Evolutionary conservation across 306 rosid genomes (phyloP).

Genomic region (Rosa lucieae): DNA sequence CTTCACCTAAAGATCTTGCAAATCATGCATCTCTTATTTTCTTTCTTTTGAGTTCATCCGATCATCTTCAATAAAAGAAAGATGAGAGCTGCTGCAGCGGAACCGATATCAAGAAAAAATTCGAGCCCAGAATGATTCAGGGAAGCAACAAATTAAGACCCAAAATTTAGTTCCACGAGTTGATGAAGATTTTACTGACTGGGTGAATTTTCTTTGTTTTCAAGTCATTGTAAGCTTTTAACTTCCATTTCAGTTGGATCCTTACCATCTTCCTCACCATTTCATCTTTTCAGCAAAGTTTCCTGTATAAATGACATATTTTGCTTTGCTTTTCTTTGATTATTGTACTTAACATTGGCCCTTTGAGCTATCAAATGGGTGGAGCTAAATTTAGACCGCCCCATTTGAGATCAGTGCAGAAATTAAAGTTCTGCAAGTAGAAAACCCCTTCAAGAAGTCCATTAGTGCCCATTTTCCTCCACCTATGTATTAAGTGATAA

Average conservation of each 20-base stretch:
- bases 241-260: background rate
- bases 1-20: slow-evolving; percentile 3
- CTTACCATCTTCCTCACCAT: background rate
- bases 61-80: background rate
- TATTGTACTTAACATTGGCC: background rate
- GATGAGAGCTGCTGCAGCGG: background rate
- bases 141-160: background rate
- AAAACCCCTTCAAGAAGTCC: background rate
- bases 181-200: background rate
- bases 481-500: background rate
- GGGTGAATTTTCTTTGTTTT: background rate
- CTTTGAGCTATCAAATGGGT: background rate
- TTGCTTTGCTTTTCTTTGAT: background rate
- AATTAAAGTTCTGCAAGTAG: background rate
- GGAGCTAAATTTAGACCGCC: background rate
- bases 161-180: background rate
- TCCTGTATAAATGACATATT: background rate
- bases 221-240: background rate
- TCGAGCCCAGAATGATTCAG: background rate
- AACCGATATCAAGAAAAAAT: background rate
- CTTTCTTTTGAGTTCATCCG: background rate
- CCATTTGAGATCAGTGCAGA: background rate
- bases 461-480: background rate
- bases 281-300: background rate
- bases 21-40: background rate